phyloP scores from a whole-genome alignment of 768 basidiomycete genomes.

The Mycena epipterygia region DNA sequence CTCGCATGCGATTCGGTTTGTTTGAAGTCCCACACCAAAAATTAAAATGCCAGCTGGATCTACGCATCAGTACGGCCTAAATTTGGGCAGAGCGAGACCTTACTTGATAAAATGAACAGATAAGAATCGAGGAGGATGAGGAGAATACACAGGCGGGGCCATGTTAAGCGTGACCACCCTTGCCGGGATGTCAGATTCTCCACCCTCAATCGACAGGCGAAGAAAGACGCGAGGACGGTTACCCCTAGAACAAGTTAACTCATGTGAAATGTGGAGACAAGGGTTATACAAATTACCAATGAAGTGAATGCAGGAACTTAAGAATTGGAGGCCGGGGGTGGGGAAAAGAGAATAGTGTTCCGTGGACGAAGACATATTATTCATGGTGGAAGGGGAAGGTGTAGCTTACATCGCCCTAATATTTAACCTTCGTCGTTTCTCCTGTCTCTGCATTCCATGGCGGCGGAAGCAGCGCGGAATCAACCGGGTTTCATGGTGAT shows the following conservation, averaged over 20 bases:
- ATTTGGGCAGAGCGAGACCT: not conserved
- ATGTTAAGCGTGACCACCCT: conserved; percentile 13
- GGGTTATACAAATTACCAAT: not conserved
- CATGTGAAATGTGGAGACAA: not conserved
- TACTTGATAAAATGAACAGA: conserved; percentile 25
- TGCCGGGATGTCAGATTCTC: conserved; percentile 9
- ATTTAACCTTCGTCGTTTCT: too few species aligned
- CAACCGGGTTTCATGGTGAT: too few species aligned
- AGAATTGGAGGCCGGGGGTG: not conserved
- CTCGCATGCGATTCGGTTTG: conserved; percentile 51
- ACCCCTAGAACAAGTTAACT: conserved; percentile 1
- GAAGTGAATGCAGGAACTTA: not conserved
- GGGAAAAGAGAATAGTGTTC: too few species aligned
- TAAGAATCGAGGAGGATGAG: conserved; percentile 28
- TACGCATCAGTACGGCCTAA: not conserved
- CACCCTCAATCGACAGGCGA: not conserved
- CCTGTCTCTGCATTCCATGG: too few species aligned
- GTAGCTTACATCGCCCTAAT: too few species aligned
- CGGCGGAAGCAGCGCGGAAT: too few species aligned
- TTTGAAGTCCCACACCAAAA: conserved; percentile 58
- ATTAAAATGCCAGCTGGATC: conserved; percentile 56
- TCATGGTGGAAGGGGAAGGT: too few species aligned
- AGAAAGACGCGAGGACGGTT: conserved; percentile 22
- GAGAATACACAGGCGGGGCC: conserved; percentile 28
- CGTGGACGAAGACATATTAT: too few species aligned